Evolutionary conservation across 2,329 filamentous ascomycete species (phyloP), one percentile per base, ranked within the genome.

Genomic region (Fusarium longipes): DNA sequence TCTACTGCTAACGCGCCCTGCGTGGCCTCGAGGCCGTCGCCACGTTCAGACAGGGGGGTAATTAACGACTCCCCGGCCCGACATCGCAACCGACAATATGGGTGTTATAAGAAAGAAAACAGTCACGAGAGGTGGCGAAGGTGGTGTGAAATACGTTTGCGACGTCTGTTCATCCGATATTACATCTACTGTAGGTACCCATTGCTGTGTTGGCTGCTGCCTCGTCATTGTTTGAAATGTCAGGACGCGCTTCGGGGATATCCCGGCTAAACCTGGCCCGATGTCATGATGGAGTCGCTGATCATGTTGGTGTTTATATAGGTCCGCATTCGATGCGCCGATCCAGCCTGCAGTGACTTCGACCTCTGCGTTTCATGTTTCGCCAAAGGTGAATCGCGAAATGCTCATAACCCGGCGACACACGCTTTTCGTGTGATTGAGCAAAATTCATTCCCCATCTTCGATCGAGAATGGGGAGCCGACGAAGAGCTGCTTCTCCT

Each of bases 341-440:
- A 93, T 75, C 77, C 87, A 51, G 85, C 87, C 53, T 99, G 96
- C 78, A 91, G 91, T 75, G 96, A 99, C 75, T 99, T 97, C 78
- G 96, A 99, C 77, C 89, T 99, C 51, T 99, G 96, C 77, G 96
- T 99, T 35, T 91, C 93, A 53, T 99, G 96, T 80, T 99, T 99
- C 79, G 86, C 93, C 32, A 89, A 91, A 68, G 95, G 93, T 67
- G 88, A 93, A 73, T 84, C 87, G 43, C 93, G 92, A 65, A 92
- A 93, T 72, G 89, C 91, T 56, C 96, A 99, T 78, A 90, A 96
- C 70, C 95, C 96, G 9, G 86, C 89, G 7, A 92, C 91, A 14
- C 96, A 99, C 79, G 84, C 93, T 15, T 99, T 90, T 78, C 91
- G 93, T 66, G 96, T 99, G 32, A 97, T 99, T 69, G 96, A 99